phyloP scores from a whole-genome alignment of 2,329 filamentous ascomycete species.

The Beauveria medogensis region DNA sequence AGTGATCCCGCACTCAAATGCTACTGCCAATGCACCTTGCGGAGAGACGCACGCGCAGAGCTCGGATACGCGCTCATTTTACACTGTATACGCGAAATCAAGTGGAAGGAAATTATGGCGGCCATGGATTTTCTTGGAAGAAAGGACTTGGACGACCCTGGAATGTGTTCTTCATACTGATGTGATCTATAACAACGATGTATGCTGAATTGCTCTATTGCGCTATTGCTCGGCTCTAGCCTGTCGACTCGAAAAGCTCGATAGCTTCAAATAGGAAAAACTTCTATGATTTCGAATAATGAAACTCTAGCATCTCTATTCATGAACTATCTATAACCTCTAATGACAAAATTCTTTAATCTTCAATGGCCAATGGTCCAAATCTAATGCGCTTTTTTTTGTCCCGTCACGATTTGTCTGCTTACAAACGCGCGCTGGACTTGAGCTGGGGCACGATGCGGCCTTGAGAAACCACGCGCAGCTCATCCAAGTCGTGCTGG shows the following conservation, averaged over 20 bases:
- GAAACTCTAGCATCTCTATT: too few species aligned
- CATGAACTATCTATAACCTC: neutral
- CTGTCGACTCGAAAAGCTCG: neutral
- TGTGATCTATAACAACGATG: neutral
- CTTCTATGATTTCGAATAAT: neutral
- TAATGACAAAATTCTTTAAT: neutral
- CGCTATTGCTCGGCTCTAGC: neutral
- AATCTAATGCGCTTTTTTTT: neutral
- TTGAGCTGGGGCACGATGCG: conserved; percentile 27
- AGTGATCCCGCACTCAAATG: conserved; percentile 20
- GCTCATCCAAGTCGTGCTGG: conserved; percentile 37
- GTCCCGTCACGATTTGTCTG: neutral
- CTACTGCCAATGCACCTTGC: conserved; percentile 24
- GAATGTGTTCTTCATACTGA: conserved; percentile 3
- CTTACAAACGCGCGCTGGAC: neutral
- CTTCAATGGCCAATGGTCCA: neutral
- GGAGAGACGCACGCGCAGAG: conserved; percentile 14
- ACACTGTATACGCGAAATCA: conserved; percentile 16
- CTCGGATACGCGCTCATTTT: conserved; percentile 16
- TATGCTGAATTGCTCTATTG: neutral
- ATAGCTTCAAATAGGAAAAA: neutral
- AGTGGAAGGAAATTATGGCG: conserved; percentile 23
- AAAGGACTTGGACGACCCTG: conserved; percentile 20
- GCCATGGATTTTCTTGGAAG: conserved; percentile 20
- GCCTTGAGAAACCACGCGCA: conserved; percentile 30